A percentile compares a stretch with the other conserved stretches of the same genome.
Conservation (phyloP, 2,329 filamentous ascomycete genomes). For the Fusarium stilboides region DNA sequence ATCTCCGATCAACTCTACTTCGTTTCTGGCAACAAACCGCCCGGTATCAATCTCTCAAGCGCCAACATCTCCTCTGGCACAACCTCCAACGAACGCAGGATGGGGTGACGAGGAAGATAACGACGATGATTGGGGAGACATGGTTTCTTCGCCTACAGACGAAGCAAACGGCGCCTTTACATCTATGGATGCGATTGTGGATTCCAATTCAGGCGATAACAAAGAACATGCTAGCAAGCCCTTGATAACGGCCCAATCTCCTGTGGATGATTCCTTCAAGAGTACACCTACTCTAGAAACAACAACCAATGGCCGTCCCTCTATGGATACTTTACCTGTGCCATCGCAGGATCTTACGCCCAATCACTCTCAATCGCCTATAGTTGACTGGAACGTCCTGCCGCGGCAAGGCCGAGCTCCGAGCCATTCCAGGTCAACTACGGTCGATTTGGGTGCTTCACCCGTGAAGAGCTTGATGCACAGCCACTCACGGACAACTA, state of each 20-base stretch:
- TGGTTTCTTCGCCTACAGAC: conserved; percentile 61
- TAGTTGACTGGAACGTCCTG: neutral
- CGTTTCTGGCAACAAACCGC: conserved; percentile 26
- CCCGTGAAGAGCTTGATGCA: conserved; percentile 20
- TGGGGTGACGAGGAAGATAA: conserved; percentile 54
- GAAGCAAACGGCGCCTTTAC: conserved; percentile 36
- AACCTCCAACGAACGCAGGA: conserved; percentile 39
- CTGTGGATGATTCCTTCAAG: conserved; percentile 17
- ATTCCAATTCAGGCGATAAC: neutral
- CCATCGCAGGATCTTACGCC: conserved; percentile 16
- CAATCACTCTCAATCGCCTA: neutral
- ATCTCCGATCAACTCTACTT: conserved; percentile 24
- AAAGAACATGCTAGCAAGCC: conserved; percentile 21
- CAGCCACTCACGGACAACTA: conserved; percentile 37
- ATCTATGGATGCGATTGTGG: conserved; percentile 40
- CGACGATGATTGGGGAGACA: conserved; percentile 74
- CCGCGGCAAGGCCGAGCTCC: conserved; percentile 6
- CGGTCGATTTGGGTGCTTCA: conserved; percentile 29
- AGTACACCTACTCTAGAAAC: neutral
- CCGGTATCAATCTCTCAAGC: conserved; percentile 38
- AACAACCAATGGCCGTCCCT: conserved; percentile 20
- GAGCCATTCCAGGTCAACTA: conserved; percentile 41
- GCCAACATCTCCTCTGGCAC: conserved; percentile 44
- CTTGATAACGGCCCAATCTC: conserved; percentile 17
- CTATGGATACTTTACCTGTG: conserved; percentile 20